Percentiles rank a stretch among this genome's conserved stretches.
phyloP scores from a whole-genome alignment of 805 yeast genomes.

The Lachancea sp. region DNA sequence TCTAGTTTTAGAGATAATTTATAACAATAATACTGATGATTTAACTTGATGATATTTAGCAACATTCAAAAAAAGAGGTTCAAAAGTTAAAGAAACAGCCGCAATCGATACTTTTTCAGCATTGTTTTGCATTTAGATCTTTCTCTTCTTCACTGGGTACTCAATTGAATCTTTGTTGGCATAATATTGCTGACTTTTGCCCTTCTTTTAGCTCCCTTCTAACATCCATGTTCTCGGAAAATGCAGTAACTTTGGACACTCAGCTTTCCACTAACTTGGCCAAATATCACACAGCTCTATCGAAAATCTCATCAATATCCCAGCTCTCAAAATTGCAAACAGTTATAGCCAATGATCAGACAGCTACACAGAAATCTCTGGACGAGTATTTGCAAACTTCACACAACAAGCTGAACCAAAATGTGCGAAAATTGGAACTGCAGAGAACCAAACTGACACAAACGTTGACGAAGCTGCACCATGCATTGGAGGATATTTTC shows the following conservation, averaged over 20 bases:
- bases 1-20: too few species aligned
- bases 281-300: slow-evolving; percentile 22
- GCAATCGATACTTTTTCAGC: too few species aligned
- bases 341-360: slow-evolving; percentile 18
- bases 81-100: too few species aligned
- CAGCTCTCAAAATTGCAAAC: slow-evolving; percentile 25
- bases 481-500: slow-evolving; percentile 47
- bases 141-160: too few species aligned
- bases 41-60: too few species aligned
- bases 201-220: neutral
- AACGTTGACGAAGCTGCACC: slow-evolving; percentile 50
- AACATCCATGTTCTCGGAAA: neutral
- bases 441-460: slow-evolving; percentile 58
- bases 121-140: too few species aligned
- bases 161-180: too few species aligned
- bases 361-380: slow-evolving; percentile 13
- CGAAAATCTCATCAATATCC: slow-evolving; percentile 26
- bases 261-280: slow-evolving; percentile 25
- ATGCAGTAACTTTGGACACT: slow-evolving; percentile 16
- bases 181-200: neutral
- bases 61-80: too few species aligned
- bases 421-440: slow-evolving; percentile 46
- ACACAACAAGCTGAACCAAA: slow-evolving; percentile 20
- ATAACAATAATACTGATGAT: too few species aligned
- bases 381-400: slow-evolving; percentile 19